phyloP scores from a whole-genome alignment of 352 stramenopile genomes.

The Globisporangium irregulare region DNA sequence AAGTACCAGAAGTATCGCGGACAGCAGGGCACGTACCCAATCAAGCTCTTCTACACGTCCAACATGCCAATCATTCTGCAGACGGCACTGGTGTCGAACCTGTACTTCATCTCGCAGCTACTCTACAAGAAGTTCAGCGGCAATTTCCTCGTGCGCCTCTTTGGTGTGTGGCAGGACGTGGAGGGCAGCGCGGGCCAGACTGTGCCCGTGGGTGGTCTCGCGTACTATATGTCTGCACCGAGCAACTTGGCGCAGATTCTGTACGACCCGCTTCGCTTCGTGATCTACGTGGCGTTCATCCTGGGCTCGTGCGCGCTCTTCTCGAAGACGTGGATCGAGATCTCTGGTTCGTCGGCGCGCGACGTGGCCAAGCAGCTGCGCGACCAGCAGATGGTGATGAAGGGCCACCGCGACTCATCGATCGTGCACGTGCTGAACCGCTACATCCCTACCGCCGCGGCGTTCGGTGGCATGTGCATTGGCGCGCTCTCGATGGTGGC shows the following conservation, averaged over 20 bases:
- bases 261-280: conserved; percentile 97
- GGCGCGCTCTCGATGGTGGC: conserved; percentile 97
- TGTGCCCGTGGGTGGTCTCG: conserved; percentile 95
- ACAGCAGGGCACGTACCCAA: conserved; percentile 99
- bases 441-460: conserved; percentile 98
- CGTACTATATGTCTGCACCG: conserved; percentile 98
- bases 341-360: conserved; percentile 95
- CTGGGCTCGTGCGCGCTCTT: conserved; percentile 98
- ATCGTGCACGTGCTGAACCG: conserved; percentile 98
- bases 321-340: conserved; percentile 99
- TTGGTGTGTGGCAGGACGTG: conserved; percentile 98
- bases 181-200: conserved; percentile 92
- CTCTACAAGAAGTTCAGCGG: conserved; percentile 98
- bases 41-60: conserved; percentile 99
- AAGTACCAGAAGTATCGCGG: conserved; percentile 99
- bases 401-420: conserved; percentile 96
- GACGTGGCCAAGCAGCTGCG: conserved; percentile 99
- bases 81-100: conserved; percentile 98
- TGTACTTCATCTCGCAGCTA: conserved; percentile 99
- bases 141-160: conserved; percentile 97
- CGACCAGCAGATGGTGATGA: conserved; percentile 99
- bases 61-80: conserved; percentile 99
- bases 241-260: conserved; percentile 95
- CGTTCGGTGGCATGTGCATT: conserved; percentile 99
- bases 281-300: conserved; percentile 99